These are phyloP conservation scores for Entomortierella parvispora DNA, from an alignment of 192 early-diverging fungal genomes.

Conservation along the genomic window DNA sequence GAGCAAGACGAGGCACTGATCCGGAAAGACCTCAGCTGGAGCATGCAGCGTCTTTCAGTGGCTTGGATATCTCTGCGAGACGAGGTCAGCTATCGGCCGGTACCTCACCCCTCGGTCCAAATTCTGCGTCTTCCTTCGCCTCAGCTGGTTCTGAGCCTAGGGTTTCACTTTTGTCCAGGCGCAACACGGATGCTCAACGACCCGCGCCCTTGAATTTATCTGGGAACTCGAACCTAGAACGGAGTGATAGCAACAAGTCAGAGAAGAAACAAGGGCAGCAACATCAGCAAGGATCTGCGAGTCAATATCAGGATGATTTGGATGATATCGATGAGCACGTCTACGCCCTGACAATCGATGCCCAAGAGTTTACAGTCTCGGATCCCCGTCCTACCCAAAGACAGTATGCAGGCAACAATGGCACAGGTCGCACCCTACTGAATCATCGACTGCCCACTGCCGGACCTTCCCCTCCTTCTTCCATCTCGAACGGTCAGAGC, in stretches of 20 bases:
- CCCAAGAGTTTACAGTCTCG: constrained; percentile 17
- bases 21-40: constrained; percentile 38
- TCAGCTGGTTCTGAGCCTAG: constrained; percentile 33
- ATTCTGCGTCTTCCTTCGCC: constrained; percentile 16
- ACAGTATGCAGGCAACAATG: too few species aligned
- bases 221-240: constrained; percentile 11
- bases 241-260: neutral
- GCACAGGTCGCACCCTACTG: too few species aligned
- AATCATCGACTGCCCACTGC: too few species aligned
- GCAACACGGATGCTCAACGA: constrained; percentile 39
- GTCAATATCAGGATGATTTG: constrained; percentile 37
- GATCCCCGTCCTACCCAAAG: neutral
- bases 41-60: constrained; percentile 36
- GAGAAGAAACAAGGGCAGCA: neutral
- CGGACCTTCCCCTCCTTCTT: too few species aligned
- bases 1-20: constrained; percentile 40
- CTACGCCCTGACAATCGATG: constrained; percentile 40
- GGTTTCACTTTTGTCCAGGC: constrained; percentile 29
- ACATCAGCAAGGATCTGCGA: neutral
- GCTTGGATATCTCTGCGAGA: constrained; percentile 4
- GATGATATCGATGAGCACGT: constrained; percentile 43
- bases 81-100: neutral
- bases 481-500: neutral
- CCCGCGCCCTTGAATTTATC: constrained; percentile 33
- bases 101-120: neutral